phyloP scores from a whole-genome alignment of 148 eudicot genomes.

The Gaultheria prostrata region DNA sequence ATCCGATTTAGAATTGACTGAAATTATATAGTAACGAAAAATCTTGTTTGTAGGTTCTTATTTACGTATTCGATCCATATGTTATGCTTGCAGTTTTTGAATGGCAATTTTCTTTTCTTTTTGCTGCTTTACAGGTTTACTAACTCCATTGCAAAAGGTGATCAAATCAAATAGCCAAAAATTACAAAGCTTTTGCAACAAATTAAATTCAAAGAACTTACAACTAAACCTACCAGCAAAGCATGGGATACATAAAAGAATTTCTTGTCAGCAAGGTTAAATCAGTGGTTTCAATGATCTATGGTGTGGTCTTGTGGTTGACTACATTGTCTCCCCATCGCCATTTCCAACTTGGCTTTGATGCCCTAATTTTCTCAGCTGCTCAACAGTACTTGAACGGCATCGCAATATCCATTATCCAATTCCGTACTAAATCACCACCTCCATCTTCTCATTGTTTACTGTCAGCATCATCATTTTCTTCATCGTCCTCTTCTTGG shows the following conservation, averaged over 20 bases:
- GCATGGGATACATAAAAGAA: neutral
- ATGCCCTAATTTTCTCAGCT: neutral
- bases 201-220: neutral
- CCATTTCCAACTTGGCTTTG: slow-evolving; percentile 3
- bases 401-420: neutral
- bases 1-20: too few relatives aligned
- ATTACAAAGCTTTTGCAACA: neutral
- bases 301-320: neutral
- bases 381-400: neutral
- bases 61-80: too few relatives aligned
- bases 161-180: neutral
- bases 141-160: neutral
- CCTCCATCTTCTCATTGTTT: neutral
- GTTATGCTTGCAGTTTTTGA: too few relatives aligned
- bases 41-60: too few relatives aligned
- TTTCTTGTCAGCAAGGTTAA: neutral
- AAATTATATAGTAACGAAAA: too few relatives aligned
- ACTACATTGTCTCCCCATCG: neutral
- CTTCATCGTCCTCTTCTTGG: neutral
- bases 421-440: neutral
- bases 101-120: neutral
- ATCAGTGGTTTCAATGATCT: neutral
- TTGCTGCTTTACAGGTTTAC: neutral
- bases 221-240: neutral
- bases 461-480: neutral